Evolutionary conservation across 139 green algal species (phyloP), one percentile per base, ranked within the genome.

Genomic region (Diplosphaera chodatii): DNA sequence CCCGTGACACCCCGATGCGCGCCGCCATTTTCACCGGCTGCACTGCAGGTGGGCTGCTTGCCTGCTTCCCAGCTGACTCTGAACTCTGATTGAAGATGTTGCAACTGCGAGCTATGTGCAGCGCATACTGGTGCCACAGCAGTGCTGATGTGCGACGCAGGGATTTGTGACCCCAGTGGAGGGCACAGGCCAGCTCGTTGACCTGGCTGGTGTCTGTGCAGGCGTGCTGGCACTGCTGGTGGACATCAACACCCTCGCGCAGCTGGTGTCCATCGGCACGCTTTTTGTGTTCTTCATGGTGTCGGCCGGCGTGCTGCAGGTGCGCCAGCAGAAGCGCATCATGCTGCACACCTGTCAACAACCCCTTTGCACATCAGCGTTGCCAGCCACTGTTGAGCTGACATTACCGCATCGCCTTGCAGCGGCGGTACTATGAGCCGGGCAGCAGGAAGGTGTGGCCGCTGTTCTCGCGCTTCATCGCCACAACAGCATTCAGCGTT

Each of bases 181-280:
- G n/a, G n/a, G n/a, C n/a, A n/a, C n/a, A n/a, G n/a, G n/a, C n/a
- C n/a, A n/a, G n/a, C n/a, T n/a, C 37, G 10, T 48, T 48, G 37
- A 48, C 37, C 37, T 13, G 37, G 37, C 37, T 48, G 8, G 37
- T 48, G 10, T 48, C 13, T 13, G 10, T 13, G 74, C 81, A 32
- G 89, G 87, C 25, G 27, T 88, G 5, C 81, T 96, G 16, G 87
- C 88, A 2, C 73, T 97, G 16, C 64, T 94, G 8, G 69, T 93
- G 4, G 83, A 94, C 79, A 90, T 97, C 55, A 84, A 91, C 59
- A 32, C 88, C 8, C 83, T 97, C 29, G 84, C 92, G 1, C 86
- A 91, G 77, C 77, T 97, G 31, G 92, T 96, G 18, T 91, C 82
- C 69, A 92, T 94, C 20, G 92, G 92, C 67, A 96, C 90, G 10